Evolutionary conservation across 1,139 yeast genomes (phyloP).

Genomic region (Diutina rugosa): DNA sequence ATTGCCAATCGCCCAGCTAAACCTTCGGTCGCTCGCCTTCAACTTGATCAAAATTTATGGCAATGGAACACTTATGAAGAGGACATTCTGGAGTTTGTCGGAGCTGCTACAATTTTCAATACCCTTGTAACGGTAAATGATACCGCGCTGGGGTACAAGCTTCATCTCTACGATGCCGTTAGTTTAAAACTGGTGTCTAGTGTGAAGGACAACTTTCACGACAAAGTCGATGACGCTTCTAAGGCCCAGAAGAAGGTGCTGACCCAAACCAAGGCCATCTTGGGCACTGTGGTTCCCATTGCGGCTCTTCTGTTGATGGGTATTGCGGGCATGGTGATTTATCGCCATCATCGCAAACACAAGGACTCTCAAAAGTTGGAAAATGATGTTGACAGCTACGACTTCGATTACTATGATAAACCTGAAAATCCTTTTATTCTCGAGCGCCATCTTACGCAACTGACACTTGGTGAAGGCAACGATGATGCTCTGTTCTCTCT

Average conservation of each 20-base stretch:
- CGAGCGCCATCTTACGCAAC: slow-evolving; percentile 3
- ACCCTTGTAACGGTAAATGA: slow-evolving; percentile 4
- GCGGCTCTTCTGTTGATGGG: not conserved
- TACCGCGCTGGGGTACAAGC: not conserved
- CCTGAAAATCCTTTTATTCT: slow-evolving; percentile 4
- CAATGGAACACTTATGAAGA: not conserved
- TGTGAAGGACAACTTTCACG: not conserved
- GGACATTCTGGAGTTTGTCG: not conserved
- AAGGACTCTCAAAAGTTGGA: slow-evolving; percentile 10
- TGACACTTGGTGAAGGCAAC: slow-evolving; percentile 21
- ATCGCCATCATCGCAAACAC: slow-evolving; percentile 4
- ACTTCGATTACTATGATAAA: slow-evolving; percentile 15
- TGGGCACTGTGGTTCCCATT: not conserved
- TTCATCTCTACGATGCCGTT: not conserved
- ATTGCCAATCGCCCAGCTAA: not conserved
- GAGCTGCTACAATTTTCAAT: not conserved
- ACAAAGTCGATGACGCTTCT: not conserved
- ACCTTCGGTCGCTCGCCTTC: not conserved
- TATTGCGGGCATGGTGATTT: not conserved
- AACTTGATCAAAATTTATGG: not conserved
- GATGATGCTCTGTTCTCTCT: slow-evolving; percentile 24
- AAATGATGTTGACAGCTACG: slow-evolving; percentile 22
- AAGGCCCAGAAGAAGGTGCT: not conserved
- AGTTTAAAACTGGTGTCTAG: not conserved
- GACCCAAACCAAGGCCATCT: not conserved